Base-by-base conservation (phyloP, 441 rosid species). In the Rhodomyrtus psidioides region DNA sequence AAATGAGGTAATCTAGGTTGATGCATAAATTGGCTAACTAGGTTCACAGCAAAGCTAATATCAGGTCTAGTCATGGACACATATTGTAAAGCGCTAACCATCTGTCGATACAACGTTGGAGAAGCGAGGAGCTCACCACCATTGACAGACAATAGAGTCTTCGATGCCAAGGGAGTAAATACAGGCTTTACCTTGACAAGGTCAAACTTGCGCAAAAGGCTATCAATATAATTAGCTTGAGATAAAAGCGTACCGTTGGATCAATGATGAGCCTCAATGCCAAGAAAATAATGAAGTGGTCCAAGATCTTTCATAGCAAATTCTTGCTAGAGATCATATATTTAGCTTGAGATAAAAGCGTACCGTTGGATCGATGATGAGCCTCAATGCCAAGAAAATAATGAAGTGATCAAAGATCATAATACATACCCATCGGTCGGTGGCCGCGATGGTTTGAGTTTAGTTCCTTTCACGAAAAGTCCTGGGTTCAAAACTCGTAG, bases 341-440 rank as follows among this genome's bases (percentile, higher is more conserved):
- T n/a, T n/a, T n/a, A n/a, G n/a, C n/a, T n/a, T n/a, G n/a, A n/a
- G n/a, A n/a, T n/a, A n/a, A n/a, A n/a, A n/a, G n/a, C n/a, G n/a
- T n/a, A n/a, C n/a, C n/a, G n/a, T n/a, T n/a, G n/a, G n/a, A n/a
- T n/a, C n/a, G n/a, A n/a, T n/a, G n/a, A n/a, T n/a, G n/a, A n/a
- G n/a, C n/a, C n/a, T n/a, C n/a, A n/a, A n/a, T n/a, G n/a, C n/a
- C n/a, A n/a, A n/a, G n/a, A n/a, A n/a, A n/a, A n/a, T n/a, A n/a
- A n/a, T 58, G 0, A 0, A 58, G 17, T 58, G n/a, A 58, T 58
- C 14, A n/a, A 58, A 58, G 49, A 44, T 1, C 0, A n/a, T n/a
- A n/a, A n/a, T n/a, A n/a, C n/a, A n/a, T n/a, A n/a, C n/a, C n/a
- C n/a, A n/a, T n/a, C n/a, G n/a, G n/a, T n/a, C n/a, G n/a, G n/a